A percentile compares a stretch with the other conserved stretches of the same genome.
Evolutionary conservation across 164 flowering plant genomes (phyloP).

Genomic region (Houttuynia cordata): DNA sequence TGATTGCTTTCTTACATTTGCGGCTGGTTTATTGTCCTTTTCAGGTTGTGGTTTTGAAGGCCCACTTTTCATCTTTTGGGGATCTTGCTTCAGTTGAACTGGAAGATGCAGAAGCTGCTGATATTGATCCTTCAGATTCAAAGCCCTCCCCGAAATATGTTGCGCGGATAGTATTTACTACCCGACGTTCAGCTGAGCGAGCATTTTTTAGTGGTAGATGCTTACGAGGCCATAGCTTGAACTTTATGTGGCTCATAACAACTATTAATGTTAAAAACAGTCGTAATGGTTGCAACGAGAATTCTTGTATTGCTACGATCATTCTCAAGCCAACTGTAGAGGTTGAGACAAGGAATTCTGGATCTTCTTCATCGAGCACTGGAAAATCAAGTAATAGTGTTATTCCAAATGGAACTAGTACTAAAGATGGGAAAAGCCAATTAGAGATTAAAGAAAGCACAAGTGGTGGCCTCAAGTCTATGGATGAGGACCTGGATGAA

Average conservation of each 20-base stretch:
- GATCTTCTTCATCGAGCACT: constrained; percentile 10
- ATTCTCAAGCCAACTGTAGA: constrained; percentile 18
- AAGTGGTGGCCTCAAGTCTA: constrained; percentile 5
- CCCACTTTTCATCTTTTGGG: constrained; percentile 13
- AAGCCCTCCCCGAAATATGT: constrained; percentile 22
- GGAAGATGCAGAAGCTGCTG: constrained; percentile 1
- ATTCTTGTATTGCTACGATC: constrained; percentile 14
- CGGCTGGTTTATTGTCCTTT: background rate
- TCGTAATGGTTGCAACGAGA: constrained; percentile 16
- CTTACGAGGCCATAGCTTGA: constrained; percentile 65
- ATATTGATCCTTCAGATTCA: constrained; percentile 13
- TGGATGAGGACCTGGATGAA: constrained; percentile 14
- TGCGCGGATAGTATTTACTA: constrained; percentile 43
- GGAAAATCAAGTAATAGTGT: constrained; percentile 11
- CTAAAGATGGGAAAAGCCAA: constrained; percentile 14
- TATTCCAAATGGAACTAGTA: constrained; percentile 16
- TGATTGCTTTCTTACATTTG: background rate
- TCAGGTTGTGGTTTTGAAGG: constrained; percentile 61
- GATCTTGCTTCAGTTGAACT: background rate
- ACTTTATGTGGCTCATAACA: constrained; percentile 51
- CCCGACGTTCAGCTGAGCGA: constrained; percentile 69
- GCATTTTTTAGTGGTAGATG: constrained; percentile 69
- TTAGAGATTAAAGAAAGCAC: constrained; percentile 15
- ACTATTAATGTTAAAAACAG: constrained; percentile 16
- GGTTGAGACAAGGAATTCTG: constrained; percentile 5